Evolutionary conservation across 2,329 filamentous ascomycete genomes (phyloP).

Genomic region (Trichoderma semiorbis): DNA sequence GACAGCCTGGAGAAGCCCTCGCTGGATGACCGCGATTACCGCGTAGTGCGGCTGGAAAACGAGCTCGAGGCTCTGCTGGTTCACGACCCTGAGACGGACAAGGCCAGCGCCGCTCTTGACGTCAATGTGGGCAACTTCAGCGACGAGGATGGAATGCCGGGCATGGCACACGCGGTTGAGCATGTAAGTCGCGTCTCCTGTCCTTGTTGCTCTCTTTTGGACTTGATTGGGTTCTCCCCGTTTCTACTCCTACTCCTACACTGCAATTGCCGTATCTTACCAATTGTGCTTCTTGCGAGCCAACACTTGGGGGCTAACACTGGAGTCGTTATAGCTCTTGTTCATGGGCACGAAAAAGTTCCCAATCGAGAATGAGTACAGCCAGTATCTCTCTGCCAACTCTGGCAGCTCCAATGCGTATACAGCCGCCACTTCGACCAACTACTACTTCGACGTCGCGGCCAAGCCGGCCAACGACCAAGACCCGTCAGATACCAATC

Average conservation of each 20-base stretch:
- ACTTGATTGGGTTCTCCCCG: neutral
- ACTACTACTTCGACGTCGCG: constrained; percentile 95
- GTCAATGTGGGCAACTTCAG: constrained; percentile 96
- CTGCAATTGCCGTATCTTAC: neutral
- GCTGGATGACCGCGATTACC: constrained; percentile 81
- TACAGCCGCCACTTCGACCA: constrained; percentile 88
- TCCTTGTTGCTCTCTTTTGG: neutral
- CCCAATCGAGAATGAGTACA: constrained; percentile 92
- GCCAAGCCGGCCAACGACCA: constrained; percentile 67
- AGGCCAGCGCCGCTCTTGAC: constrained; percentile 91
- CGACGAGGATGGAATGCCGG: constrained; percentile 84
- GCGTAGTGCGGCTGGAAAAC: constrained; percentile 81
- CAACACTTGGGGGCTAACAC: neutral
- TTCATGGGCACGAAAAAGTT: constrained; percentile 99
- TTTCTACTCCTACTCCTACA: neutral
- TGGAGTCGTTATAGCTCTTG: constrained; percentile 54
- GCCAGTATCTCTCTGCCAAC: constrained; percentile 83
- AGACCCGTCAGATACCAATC: constrained; percentile 52
- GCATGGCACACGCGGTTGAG: constrained; percentile 94
- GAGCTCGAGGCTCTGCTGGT: constrained; percentile 87
- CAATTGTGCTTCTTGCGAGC: neutral
- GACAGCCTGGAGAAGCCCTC: constrained; percentile 77
- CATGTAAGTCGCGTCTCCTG: constrained; percentile 52
- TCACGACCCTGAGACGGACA: constrained; percentile 92
- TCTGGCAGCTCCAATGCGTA: constrained; percentile 94